phyloP scores from a whole-genome alignment of 805 yeast genomes.

The Vanderwaltozyma yarrowii region DNA sequence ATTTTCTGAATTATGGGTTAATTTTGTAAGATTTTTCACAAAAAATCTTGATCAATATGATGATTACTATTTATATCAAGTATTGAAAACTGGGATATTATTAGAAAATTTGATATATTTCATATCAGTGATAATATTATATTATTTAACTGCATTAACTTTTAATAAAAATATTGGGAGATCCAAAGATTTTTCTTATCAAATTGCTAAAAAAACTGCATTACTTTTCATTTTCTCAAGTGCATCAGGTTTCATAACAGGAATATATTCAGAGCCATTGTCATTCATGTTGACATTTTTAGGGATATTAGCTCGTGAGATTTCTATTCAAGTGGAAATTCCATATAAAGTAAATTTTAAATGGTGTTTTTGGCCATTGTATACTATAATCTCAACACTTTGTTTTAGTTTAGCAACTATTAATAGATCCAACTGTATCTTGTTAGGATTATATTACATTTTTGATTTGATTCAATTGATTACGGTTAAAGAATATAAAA shows the following conservation, averaged over 20 bases:
- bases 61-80: conserved; percentile 38
- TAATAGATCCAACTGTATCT: conserved; percentile 65
- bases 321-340: conserved; percentile 11
- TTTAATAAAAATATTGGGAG: conserved; percentile 15
- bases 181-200: conserved; percentile 1
- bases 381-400: conserved; percentile 18
- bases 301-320: conserved; percentile 45
- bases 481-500: conserved; percentile 8
- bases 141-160: conserved; percentile 35
- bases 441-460: conserved; percentile 59
- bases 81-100: conserved; percentile 38
- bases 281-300: conserved; percentile 50
- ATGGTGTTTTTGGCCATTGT: conserved; percentile 11
- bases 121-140: conserved; percentile 38
- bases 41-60: conserved; percentile 2
- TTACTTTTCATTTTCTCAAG: conserved; percentile 53
- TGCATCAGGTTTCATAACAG: conserved; percentile 67
- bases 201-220: conserved; percentile 31
- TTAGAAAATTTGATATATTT: conserved; percentile 46
- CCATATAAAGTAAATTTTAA: conserved; percentile 8
- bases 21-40: conserved; percentile 19
- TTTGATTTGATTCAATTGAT: conserved; percentile 38
- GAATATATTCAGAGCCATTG: conserved; percentile 67
- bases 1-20: conserved; percentile 71
- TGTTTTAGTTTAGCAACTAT: conserved; percentile 47